Evolutionary conservation across 106 monocot species (phyloP).

Genomic region (Posidonia australis): DNA sequence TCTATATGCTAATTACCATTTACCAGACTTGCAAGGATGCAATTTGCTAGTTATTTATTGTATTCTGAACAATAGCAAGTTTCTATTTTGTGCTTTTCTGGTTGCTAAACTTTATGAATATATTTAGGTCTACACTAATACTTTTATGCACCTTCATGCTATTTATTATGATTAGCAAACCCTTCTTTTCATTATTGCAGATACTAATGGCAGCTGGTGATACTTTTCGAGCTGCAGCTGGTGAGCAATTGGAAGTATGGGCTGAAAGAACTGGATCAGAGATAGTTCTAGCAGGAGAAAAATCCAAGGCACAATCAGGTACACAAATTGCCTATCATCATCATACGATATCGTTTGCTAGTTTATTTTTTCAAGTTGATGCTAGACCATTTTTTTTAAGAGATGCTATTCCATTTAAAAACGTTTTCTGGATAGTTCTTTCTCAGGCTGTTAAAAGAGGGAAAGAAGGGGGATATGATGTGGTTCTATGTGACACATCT

Average conservation of each 20-base stretch:
- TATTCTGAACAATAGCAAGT: neutral
- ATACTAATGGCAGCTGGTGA: constrained; percentile 94
- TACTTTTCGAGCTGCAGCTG: constrained; percentile 94
- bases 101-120: neutral
- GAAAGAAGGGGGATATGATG: constrained; percentile 75
- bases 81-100: neutral
- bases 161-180: too few species aligned
- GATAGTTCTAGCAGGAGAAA: constrained; percentile 73
- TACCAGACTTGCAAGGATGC: too few species aligned
- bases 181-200: constrained; percentile 18
- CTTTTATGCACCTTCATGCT: too few species aligned
- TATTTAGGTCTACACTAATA: neutral
- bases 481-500: constrained; percentile 92
- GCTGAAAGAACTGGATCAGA: constrained; percentile 90
- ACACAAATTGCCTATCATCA: neutral
- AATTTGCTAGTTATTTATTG: neutral
- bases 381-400: neutral
- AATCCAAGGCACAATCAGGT: constrained; percentile 73
- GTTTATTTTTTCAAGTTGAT: neutral
- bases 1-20: too few species aligned
- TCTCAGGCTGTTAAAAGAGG: constrained; percentile 91
- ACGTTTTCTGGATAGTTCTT: constrained; percentile 52
- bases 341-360: neutral
- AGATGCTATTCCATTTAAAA: constrained; percentile 12
- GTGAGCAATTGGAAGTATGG: constrained; percentile 94